These are phyloP conservation scores for Prunus mira DNA, from an alignment of 306 rosid genomes.

Conservation along the genomic window DNA sequence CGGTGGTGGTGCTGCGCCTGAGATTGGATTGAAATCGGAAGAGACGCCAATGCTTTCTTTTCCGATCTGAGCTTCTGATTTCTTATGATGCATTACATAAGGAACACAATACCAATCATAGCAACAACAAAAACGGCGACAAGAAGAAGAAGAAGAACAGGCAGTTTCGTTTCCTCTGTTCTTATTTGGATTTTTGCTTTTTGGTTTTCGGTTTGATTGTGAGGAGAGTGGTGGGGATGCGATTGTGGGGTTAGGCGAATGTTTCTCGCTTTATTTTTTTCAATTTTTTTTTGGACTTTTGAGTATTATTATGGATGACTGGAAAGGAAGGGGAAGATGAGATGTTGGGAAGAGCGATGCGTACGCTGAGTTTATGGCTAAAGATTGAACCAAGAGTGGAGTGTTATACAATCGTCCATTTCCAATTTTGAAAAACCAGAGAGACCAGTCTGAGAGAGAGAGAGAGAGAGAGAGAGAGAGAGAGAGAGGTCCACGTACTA, in stretches of 20 bases:
- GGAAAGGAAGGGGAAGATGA: background rate
- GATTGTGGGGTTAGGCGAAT: constrained; percentile 1
- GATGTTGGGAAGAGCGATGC: constrained; percentile 3
- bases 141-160: background rate
- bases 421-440: constrained; percentile 4
- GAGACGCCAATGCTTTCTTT: constrained; percentile 99
- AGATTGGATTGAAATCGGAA: constrained; percentile 95
- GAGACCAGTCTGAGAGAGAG: background rate
- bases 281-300: background rate
- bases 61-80: constrained; percentile 99
- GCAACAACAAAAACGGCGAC: background rate
- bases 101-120: background rate
- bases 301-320: background rate
- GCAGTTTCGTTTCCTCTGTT: background rate
- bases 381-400: background rate
- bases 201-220: background rate
- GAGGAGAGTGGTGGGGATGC: background rate
- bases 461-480: background rate
- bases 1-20: constrained; percentile 13
- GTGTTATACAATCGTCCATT: background rate
- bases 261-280: background rate
- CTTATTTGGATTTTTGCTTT: background rate
- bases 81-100: constrained; percentile 98
- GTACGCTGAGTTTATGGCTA: constrained; percentile 8
- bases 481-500: background rate